Evolutionary conservation across 352 stramenopile species (phyloP).

Genomic region (Globisporangium viniferum): DNA sequence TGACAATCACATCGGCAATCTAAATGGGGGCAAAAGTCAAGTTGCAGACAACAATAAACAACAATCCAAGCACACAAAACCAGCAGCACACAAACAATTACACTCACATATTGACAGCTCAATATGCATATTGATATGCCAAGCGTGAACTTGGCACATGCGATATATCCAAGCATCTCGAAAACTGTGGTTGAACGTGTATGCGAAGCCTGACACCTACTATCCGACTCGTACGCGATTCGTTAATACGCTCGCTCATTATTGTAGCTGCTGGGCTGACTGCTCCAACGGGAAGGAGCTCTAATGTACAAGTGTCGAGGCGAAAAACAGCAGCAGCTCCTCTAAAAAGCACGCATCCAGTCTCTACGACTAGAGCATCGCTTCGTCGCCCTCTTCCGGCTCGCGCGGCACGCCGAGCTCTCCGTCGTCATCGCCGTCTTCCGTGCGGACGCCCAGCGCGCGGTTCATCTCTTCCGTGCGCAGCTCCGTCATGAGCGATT

Average conservation of each 20-base stretch:
- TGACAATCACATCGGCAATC: too few species aligned
- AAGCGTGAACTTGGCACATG: too few species aligned
- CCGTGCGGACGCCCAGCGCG: conserved; percentile 15
- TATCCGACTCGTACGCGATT: too few species aligned
- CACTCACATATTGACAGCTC: too few species aligned
- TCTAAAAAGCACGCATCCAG: background rate
- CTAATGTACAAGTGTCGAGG: conserved; percentile 11
- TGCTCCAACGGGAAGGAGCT: background rate
- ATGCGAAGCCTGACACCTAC: background rate
- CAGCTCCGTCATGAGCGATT: conserved; percentile 58
- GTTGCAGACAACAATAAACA: too few species aligned
- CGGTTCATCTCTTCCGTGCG: conserved; percentile 52
- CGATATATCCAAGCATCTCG: too few species aligned
- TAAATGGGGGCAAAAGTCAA: too few species aligned
- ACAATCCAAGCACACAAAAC: too few species aligned
- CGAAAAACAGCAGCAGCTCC: background rate
- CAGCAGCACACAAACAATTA: too few species aligned
- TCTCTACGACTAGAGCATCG: conserved; percentile 27
- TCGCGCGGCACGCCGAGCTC: conserved; percentile 9
- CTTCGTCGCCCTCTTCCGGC: conserved; percentile 29
- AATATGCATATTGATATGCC: too few species aligned
- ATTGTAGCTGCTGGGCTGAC: background rate
- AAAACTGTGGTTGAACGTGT: background rate
- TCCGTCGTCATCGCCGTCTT: conserved; percentile 16
- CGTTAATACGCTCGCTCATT: background rate